Percentiles rank a stretch among this genome's conserved stretches.
These are phyloP conservation scores for Debaryomyces robertsiae DNA, from an alignment of 1,139 yeast species.

Conservation along the genomic window DNA sequence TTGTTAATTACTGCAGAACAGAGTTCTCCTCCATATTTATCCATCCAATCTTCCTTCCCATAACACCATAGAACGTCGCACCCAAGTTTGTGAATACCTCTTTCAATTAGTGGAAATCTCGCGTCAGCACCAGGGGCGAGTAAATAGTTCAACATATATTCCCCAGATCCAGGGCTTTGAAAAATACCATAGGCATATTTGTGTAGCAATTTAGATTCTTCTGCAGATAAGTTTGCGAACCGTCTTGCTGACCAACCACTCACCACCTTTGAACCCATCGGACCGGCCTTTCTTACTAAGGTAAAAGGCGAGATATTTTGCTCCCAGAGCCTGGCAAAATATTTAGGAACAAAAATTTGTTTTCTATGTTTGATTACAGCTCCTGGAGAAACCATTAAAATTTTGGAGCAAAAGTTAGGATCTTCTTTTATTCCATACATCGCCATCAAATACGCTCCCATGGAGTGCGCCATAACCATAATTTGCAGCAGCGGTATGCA, in stretches of 20 bases:
- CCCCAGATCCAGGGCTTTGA: slow-evolving; percentile 74
- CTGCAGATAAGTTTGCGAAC: slow-evolving; percentile 49
- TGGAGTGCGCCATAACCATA: slow-evolving; percentile 59
- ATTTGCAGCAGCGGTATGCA: slow-evolving; percentile 32
- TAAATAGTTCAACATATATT: slow-evolving; percentile 68
- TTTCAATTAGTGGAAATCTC: slow-evolving; percentile 56
- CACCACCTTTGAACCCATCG: slow-evolving; percentile 68
- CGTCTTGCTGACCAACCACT: slow-evolving; percentile 79
- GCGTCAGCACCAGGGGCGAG: slow-evolving; percentile 79
- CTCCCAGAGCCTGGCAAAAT: slow-evolving; percentile 72
- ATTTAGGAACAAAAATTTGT: slow-evolving; percentile 54
- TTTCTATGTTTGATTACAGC: slow-evolving; percentile 56
- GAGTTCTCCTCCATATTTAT: slow-evolving; percentile 53
- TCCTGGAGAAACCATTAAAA: slow-evolving; percentile 63
- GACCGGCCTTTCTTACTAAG: slow-evolving; percentile 63
- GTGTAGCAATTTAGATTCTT: slow-evolving; percentile 54
- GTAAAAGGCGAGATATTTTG: slow-evolving; percentile 70
- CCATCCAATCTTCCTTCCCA: slow-evolving; percentile 83
- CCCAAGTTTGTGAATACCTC: slow-evolving; percentile 48
- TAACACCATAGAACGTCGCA: slow-evolving; percentile 69
- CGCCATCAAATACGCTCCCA: slow-evolving; percentile 62
- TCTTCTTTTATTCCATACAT: slow-evolving; percentile 46
- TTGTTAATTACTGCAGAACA: slow-evolving; percentile 41
- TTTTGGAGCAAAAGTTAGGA: slow-evolving; percentile 47
- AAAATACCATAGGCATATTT: slow-evolving; percentile 70